These are phyloP conservation scores for Aspergillus phoenicis DNA, from an alignment of 2,329 filamentous ascomycete genomes.

Conservation along the genomic window DNA sequence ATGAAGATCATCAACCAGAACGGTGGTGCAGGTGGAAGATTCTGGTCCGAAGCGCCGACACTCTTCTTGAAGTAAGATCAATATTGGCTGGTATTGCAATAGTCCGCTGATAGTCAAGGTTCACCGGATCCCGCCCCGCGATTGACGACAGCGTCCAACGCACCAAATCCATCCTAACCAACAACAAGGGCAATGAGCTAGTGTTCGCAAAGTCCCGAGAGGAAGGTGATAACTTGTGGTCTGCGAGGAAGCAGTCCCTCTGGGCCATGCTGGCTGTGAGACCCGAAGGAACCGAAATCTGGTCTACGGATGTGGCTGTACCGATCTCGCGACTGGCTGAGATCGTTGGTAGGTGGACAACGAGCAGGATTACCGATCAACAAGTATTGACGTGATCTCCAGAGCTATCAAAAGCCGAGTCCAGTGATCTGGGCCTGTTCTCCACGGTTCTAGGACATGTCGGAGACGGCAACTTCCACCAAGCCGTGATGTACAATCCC, in stretches of 20 bases:
- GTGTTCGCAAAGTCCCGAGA: conserved; percentile 54
- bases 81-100: fast-evolving
- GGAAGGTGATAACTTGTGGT: conserved; percentile 58
- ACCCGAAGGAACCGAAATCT: conserved; percentile 56
- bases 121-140: conserved; percentile 69
- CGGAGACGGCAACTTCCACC: conserved; percentile 90
- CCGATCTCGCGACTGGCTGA: conserved; percentile 59
- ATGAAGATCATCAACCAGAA: conserved; percentile 67
- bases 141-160: conserved; percentile 72
- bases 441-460: conserved; percentile 84
- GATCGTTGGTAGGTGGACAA: conserved; percentile 51
- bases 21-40: conserved; percentile 55
- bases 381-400: neutral
- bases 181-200: conserved; percentile 41
- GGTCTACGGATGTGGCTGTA: conserved; percentile 63
- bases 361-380: too few relatives aligned
- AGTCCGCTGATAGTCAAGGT: conserved; percentile 3
- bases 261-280: conserved; percentile 60
- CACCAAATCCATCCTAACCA: conserved; percentile 60
- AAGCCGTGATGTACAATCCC: conserved; percentile 82
- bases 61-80: conserved; percentile 43
- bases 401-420: conserved; percentile 82
- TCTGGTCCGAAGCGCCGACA: conserved; percentile 38
- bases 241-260: conserved; percentile 58
- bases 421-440: conserved; percentile 80